phyloP scores from a whole-genome alignment of 2,329 filamentous ascomycete species.

The Chrysoporthe puriensis region DNA sequence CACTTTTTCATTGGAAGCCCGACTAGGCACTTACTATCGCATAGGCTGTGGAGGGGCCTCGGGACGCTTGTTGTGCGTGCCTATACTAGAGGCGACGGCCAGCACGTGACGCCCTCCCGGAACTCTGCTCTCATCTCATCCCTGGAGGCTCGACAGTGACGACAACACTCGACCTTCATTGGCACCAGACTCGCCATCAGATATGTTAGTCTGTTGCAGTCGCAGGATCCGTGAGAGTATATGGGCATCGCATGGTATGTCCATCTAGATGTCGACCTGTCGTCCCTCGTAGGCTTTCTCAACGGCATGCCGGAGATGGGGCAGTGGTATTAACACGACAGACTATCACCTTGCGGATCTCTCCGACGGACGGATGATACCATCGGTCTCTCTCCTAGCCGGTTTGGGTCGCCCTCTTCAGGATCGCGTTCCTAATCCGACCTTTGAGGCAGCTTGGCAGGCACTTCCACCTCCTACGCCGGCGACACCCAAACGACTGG shows the following conservation, averaged over 20 bases:
- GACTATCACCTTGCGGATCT: not conserved
- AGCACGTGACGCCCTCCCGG: not conserved
- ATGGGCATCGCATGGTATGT: not conserved
- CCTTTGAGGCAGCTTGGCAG: not conserved
- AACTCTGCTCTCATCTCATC: not conserved
- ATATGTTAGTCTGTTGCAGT: not conserved
- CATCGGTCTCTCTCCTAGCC: too few species aligned
- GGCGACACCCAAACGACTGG: not conserved
- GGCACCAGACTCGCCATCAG: not conserved
- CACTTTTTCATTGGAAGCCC: not conserved
- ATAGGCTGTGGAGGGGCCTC: not conserved
- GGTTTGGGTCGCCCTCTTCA: not conserved
- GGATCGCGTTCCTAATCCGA: not conserved
- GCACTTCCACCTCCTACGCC: not conserved
- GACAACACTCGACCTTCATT: not conserved
- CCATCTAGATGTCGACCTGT: not conserved
- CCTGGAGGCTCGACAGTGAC: not conserved
- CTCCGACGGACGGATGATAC: too few species aligned
- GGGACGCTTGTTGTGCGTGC: not conserved
- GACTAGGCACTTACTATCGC: not conserved
- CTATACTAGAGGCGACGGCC: not conserved
- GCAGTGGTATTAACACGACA: not conserved
- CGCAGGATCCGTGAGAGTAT: not conserved
- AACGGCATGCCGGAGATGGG: not conserved
- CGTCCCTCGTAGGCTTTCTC: not conserved